These are phyloP conservation scores for Westerdykella sp. DNA, from an alignment of 2,329 filamentous ascomycete species.

Conservation along the genomic window DNA sequence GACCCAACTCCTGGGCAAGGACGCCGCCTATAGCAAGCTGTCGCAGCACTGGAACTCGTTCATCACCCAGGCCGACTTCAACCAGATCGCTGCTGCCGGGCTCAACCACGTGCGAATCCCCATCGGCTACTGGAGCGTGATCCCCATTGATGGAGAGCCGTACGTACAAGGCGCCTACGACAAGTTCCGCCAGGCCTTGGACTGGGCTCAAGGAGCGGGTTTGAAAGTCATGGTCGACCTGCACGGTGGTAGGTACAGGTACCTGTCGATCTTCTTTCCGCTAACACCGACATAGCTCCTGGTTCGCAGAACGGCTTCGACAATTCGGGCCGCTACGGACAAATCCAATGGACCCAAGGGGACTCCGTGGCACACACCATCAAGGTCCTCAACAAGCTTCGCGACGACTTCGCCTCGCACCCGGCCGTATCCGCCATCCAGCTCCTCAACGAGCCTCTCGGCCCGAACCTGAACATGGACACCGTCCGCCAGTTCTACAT, in stretches of 20 bases:
- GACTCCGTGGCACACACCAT: slow-evolving; percentile 38
- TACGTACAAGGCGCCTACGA: slow-evolving; percentile 58
- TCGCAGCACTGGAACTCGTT: slow-evolving; percentile 55
- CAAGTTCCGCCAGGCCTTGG: slow-evolving; percentile 52
- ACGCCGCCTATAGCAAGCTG: slow-evolving; percentile 44
- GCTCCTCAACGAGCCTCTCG: slow-evolving; percentile 45
- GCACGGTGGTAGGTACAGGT: slow-evolving; percentile 52
- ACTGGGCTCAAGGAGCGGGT: slow-evolving; percentile 53
- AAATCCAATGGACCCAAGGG: slow-evolving; percentile 42
- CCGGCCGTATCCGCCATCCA: slow-evolving; percentile 44
- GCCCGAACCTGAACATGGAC: slow-evolving; percentile 39
- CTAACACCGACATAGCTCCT: slow-evolving; percentile 40
- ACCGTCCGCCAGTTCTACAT: slow-evolving; percentile 43
- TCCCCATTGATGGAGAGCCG: slow-evolving; percentile 48
- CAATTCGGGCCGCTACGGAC: slow-evolving; percentile 53
- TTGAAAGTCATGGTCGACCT: slow-evolving; percentile 63
- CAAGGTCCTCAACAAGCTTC: slow-evolving; percentile 42
- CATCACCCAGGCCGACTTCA: slow-evolving; percentile 51
- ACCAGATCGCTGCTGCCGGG: slow-evolving; percentile 50
- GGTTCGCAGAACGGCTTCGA: slow-evolving; percentile 63
- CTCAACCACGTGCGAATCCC: slow-evolving; percentile 61
- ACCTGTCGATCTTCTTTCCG: background rate
- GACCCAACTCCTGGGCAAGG: slow-evolving; percentile 45
- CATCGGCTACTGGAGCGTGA: slow-evolving; percentile 60
- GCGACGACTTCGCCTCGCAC: slow-evolving; percentile 41